Evolutionary conservation across 257 asterid genomes (phyloP).

Genomic region (Nicotiana tomentosiformis): DNA sequence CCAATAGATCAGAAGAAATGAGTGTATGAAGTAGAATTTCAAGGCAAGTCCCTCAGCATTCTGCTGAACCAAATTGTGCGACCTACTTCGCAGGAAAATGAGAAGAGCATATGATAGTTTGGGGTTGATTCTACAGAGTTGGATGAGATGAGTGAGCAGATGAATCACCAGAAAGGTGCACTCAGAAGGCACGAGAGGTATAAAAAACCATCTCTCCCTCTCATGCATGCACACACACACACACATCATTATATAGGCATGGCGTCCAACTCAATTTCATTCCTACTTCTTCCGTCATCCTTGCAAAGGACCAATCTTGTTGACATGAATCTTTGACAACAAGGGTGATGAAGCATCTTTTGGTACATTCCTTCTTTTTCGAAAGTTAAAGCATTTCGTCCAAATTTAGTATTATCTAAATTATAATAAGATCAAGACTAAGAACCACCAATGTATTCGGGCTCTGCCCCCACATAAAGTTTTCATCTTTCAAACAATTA

Average conservation of each 20-base stretch:
- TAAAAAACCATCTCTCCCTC: neutral
- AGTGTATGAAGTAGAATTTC: neutral
- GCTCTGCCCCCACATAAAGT: neutral
- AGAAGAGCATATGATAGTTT: neutral
- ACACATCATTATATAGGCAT: neutral
- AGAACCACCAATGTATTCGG: neutral
- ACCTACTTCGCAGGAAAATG: neutral
- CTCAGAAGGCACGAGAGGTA: neutral
- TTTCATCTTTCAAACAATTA: neutral
- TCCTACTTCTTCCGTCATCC: neutral
- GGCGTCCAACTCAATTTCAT: neutral
- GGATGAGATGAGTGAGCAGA: neutral
- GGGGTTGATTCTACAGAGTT: neutral
- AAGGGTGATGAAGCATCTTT: neutral
- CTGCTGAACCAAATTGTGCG: neutral
- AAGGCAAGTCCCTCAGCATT: neutral
- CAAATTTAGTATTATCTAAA: neutral
- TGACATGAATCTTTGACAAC: neutral
- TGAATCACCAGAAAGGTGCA: neutral
- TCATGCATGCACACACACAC: fast-evolving
- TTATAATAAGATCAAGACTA: neutral
- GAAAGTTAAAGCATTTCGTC: neutral
- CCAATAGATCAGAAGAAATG: neutral
- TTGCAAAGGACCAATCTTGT: neutral
- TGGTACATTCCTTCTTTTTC: neutral